phyloP scores from a whole-genome alignment of 495 filamentous ascomycete species.

The Penicillium coffeae region DNA sequence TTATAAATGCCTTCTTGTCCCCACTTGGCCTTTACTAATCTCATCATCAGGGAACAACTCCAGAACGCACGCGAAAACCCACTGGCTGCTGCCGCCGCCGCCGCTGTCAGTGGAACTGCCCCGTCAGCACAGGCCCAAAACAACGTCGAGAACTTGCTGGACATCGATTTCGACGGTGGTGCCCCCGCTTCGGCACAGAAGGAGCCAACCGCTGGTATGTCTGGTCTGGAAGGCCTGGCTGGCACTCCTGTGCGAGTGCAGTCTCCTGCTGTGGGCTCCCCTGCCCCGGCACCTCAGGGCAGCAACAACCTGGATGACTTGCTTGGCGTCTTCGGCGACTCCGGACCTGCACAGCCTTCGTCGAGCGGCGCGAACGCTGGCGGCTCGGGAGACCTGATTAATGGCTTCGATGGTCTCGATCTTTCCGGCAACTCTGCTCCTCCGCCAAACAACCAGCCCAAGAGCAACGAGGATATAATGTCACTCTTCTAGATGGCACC shows the following conservation, averaged over 20 bases:
- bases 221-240: constrained; percentile 67
- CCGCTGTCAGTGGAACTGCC: constrained; percentile 55
- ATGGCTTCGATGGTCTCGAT: constrained; percentile 78
- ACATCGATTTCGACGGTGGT: constrained; percentile 96
- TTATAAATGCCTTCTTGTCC: neutral
- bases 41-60: constrained; percentile 63
- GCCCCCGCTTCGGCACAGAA: constrained; percentile 85
- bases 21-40: no score
- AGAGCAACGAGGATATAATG: constrained; percentile 83
- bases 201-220: constrained; percentile 55
- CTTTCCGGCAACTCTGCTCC: constrained; percentile 51
- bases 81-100: constrained; percentile 77
- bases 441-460: constrained; percentile 27
- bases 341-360: constrained; percentile 27
- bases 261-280: constrained; percentile 51
- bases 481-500: constrained; percentile 68
- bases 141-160: constrained; percentile 91
- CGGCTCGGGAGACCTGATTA: constrained; percentile 62
- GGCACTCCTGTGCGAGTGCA: constrained; percentile 78
- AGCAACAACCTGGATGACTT: constrained; percentile 81
- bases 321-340: constrained; percentile 71
- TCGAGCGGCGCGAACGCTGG: constrained; percentile 28
- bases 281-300: constrained; percentile 44
- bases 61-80: constrained; percentile 92
- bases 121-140: constrained; percentile 52